Base-by-base conservation (phyloP, 2,329 filamentous ascomycete genomes). In the Fusarium chuoi region DNA sequence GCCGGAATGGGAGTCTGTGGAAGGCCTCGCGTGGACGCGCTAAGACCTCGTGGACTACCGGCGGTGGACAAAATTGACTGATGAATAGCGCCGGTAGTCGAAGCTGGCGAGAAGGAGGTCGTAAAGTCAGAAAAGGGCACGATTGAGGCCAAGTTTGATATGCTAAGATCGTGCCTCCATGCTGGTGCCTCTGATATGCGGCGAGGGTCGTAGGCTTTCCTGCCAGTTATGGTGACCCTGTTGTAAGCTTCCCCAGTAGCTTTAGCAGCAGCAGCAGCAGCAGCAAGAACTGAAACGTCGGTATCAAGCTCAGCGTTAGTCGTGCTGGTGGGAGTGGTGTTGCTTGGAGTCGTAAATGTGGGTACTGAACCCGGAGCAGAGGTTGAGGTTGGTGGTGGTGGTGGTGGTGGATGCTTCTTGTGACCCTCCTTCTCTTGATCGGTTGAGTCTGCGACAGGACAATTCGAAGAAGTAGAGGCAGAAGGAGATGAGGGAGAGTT, bases 101-200 rank as follows among this genome's bases (percentile, higher is more conserved):
- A 74, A 22, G 55, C 24, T 22, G 73, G 42, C 39, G 52, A 49
- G 42, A 61, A 60, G 46, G 70, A 65, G 38, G 49, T 64, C 49
- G 66, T 20, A 41, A 60, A 48, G 49, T 70, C 55, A 57, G 68
- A 55, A 39, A 56, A 55, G 52, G 76, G 62, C 62, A 69, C 68
- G 68, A 66, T 68, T 24, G 68, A 75, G 62, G 74, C 76, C 68
- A 70, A 49, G 36, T 62, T 68, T 52, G 62, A 45, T 52, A 64
- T 67, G 67, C 46, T 77, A 78, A 63, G 68, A 64, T 68, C 65
- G 51, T 59, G 72, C 56, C 67, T 75, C 76, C 76, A 77, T 77
- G 62, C 68, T 75, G 75, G 54, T 66, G 36, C 62, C 42, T 62
- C 65, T 66, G 56, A 62, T 49, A 41, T 45, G 56, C 42, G 67